A percentile compares a stretch with the other conserved stretches of the same genome.
These are phyloP conservation scores for Nakazawaea siamensis DNA, from an alignment of 805 yeast genomes.

Conservation along the genomic window DNA sequence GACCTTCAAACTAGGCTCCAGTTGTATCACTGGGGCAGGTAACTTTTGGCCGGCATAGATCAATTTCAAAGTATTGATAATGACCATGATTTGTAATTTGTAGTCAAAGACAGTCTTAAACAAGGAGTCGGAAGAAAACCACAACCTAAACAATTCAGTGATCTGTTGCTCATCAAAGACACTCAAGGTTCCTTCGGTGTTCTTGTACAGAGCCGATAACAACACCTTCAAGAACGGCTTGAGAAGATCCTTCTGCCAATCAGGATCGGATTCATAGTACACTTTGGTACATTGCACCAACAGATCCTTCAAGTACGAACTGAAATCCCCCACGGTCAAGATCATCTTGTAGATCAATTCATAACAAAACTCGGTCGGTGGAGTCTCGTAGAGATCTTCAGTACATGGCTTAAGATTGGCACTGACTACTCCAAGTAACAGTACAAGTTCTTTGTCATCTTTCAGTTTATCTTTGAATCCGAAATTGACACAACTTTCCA, in stretches of 20 bases:
- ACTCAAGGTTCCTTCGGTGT: constrained; percentile 28
- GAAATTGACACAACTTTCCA: constrained; percentile 36
- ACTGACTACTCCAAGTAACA: constrained; percentile 19
- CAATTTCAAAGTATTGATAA: constrained; percentile 30
- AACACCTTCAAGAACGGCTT: constrained; percentile 30
- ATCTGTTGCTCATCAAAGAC: constrained; percentile 30
- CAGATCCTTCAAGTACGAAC: constrained; percentile 29
- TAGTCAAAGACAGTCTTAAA: constrained; percentile 49
- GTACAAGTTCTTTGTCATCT: constrained; percentile 14
- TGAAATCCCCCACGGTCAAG: constrained; percentile 23
- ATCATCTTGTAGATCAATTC: constrained; percentile 13
- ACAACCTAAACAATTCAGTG: constrained; percentile 31
- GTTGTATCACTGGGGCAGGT: constrained; percentile 25
- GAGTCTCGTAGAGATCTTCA: constrained; percentile 15
- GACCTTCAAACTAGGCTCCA: constrained; percentile 17
- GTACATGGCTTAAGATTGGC: constrained; percentile 13
- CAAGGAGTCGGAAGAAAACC: constrained; percentile 36
- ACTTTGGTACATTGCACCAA: constrained; percentile 23
- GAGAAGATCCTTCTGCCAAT: constrained; percentile 12
- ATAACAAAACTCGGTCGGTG: constrained; percentile 11
- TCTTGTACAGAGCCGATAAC: constrained; percentile 30
- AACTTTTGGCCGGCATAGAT: constrained; percentile 20
- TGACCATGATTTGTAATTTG: constrained; percentile 41
- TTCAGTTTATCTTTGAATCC: constrained; percentile 27
- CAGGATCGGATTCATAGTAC: constrained; percentile 13